Base-by-base conservation (phyloP, 495 filamentous ascomycete species). In the Sphaerosporella brunnea region DNA sequence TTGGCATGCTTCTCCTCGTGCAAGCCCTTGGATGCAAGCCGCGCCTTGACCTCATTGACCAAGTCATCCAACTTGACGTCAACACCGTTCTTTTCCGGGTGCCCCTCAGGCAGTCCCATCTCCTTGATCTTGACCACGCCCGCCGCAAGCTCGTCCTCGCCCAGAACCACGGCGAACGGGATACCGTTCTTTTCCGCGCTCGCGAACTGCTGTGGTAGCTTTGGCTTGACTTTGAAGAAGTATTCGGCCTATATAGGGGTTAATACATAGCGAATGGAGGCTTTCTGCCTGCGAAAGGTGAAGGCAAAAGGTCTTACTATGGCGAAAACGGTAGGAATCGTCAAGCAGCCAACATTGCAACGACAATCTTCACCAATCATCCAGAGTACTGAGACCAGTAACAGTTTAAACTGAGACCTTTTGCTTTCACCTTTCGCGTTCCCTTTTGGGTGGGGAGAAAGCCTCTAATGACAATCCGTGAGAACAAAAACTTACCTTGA, bases 81-180 rank as follows among this genome's bases (percentile, higher is more conserved):
- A 25, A 84, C 74, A 41, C 83, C 84, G 24, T 88, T 79, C 69
- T 93, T 93, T 58, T 93, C 83, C 0, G 82, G 75, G 68, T 92
- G 80, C 28, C 75, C 82, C 23, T 84, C 77, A 1, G 69, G 68
- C 40, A 87, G 69, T 36, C 83, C 82, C 69, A 90, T 74, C 64
- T 86, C 78, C 71, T 93, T 93, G 53, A 92, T 69, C 63, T 78
- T 82, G 53, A 84, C 75, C 59, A 86, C 78, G 23, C 81, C 81
- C 13, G 72, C 66, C 43, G 73, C 74, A 25, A 84, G 62, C 61
- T 90, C 84, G 48, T 86, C 81, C 54, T 88, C 82, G 24, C 83
- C 82, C 5, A 92, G 68, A 51, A 90, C 82, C 19, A 88, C 67
- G 4, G 73, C 79, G 56, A 83, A 78, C 2, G 82, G 82, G 15